Base-by-base conservation (phyloP, 495 filamentous ascomycete species). In the Penicillium mononematosum region DNA sequence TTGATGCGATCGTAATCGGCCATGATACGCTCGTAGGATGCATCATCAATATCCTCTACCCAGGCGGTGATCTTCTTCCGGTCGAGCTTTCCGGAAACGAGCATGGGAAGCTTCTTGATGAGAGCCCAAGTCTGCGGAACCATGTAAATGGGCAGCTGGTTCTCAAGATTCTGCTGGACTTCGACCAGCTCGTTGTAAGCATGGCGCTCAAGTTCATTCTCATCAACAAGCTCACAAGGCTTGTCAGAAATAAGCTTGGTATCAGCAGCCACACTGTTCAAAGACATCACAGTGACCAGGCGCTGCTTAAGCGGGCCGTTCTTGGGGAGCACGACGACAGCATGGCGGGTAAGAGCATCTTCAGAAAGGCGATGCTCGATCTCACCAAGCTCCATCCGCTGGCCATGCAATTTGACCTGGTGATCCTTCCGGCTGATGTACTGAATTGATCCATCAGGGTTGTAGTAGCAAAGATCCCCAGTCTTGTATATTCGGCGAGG, bases 331-430 rank as follows among this genome's bases (percentile, higher is more conserved):
- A 78, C 70, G 1, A 81, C 79, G 52, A 82, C 63, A 4, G 71
- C 76, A 56, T 80, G 78, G n/a, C 75, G 70, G 17, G 78, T 58
- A 8, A 50, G 65, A 9, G 56, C 10, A 50, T 73, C 62, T 19
- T 68, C 67, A 41, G 66, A 59, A 5, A 79, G 61, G 29, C 75
- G 69, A 66, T 73, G 69, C 29, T 79, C 76, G 22, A 78, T 78
- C 45, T 79, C 76, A 17, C 78, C 81, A 7, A 88, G 71, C 60
- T 89, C 86, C 65, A 89, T 83, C 14, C 86, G 76, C 56, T 88
- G 85, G 5, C 86, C 86, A n/a, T 82, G 78, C 0, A 89, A 65
- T 61, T 89, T 89, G 24, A 87, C 82, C 61, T 88, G 85, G 48
- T 83, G 77, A 52, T 89, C 86, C 51, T 84, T 83, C 5, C 86